Base-by-base conservation (phyloP, 805 yeast genomes). In the Pichia kluyveri region DNA sequence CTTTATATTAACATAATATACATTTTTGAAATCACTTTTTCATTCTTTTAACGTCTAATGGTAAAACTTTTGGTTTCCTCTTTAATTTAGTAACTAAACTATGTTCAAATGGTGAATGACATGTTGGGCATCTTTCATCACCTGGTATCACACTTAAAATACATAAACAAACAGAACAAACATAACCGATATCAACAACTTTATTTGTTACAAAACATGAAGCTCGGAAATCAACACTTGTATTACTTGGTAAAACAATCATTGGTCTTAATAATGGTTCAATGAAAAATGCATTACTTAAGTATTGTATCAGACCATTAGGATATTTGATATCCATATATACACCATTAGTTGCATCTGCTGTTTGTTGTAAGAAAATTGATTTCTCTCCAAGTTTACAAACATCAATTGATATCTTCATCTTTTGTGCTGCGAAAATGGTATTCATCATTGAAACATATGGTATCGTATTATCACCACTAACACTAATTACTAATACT, bases 361-460 rank as follows among this genome's bases (percentile, higher is more conserved):
- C 78, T 0, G 98, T 96, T 61, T 93, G 99, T 61, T 93, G 98
- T 51, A 93, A 68, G 61, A 89, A 91, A 3, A 95, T 85, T 1
- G 95, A 81, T 52, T 79, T 79, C 9, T 59, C 55, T 0, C 83
- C 83, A 30, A 93, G 69, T 59, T 90, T 89, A 51, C 95, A 91
- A 12, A 90, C 90, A 63, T 93, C 98, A 23, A 93, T 80, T 2
- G 96, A 85, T 17, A 90, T 79, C 56, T 81, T 83, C 84, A 85
- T 77, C 64, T 90, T 91, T 56, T 93, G 96, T 0, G 98, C 96
- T 0, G 97, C 91, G 67, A 93, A 93, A 31, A 93, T 91, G 51
- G 93, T 76, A 65, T 93, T 93, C 98, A 93, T 93, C 41, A 88
- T 82, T 5, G 97, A 86, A 41, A 91, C 86, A 63, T 93, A 95